Evolutionary conservation across 2,329 filamentous ascomycete genomes (phyloP).

Genomic region (Thermomyces lanuginosus): DNA sequence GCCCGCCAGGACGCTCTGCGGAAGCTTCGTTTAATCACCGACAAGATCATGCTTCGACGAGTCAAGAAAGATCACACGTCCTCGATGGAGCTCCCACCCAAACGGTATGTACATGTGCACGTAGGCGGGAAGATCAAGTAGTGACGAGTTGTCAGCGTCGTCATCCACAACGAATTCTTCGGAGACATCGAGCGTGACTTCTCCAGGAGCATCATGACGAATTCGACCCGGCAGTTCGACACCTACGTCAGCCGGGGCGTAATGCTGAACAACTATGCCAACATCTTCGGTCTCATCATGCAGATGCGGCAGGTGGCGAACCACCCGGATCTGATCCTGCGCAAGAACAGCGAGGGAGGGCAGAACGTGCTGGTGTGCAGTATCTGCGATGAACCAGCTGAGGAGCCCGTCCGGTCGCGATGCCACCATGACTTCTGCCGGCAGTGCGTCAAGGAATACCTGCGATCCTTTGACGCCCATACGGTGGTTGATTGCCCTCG

Average conservation of each 20-base stretch:
- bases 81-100: constrained; percentile 90
- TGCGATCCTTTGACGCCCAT: constrained; percentile 54
- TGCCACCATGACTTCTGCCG: constrained; percentile 91
- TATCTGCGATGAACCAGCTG: constrained; percentile 90
- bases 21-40: constrained; percentile 76
- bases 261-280: constrained; percentile 92
- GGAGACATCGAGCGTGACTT: constrained; percentile 93
- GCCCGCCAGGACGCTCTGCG: constrained; percentile 54
- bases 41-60: constrained; percentile 87
- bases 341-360: constrained; percentile 69
- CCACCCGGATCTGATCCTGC: constrained; percentile 83
- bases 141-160: constrained; percentile 33
- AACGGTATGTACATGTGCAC: constrained; percentile 38
- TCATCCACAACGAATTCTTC: constrained; percentile 89
- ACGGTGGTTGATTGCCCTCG: constrained; percentile 54
- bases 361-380: constrained; percentile 84
- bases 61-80: constrained; percentile 87
- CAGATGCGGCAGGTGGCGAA: constrained; percentile 97
- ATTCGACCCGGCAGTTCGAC: constrained; percentile 73
- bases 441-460: constrained; percentile 61
- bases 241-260: constrained; percentile 92
- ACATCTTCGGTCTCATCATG: constrained; percentile 98
- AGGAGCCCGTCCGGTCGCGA: constrained; percentile 80
- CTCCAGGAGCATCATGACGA: constrained; percentile 88
- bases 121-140: constrained; percentile 1